Base-by-base conservation (phyloP, 192 early-diverging fungal genomes). In the Coemansia sp. region DNA sequence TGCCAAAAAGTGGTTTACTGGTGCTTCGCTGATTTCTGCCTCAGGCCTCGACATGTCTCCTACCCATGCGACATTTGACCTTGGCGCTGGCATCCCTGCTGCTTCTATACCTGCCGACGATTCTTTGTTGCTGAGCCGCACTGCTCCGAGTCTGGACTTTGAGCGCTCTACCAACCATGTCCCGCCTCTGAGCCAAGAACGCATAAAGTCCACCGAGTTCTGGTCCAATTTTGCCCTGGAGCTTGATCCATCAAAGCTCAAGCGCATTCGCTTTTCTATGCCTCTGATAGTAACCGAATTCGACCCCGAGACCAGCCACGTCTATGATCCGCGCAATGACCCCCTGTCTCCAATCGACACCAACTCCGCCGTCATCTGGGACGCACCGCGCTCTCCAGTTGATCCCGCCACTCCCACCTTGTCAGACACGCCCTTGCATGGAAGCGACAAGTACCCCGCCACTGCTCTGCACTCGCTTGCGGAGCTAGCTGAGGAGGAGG, bases 241-340 rank as follows among this genome's bases (percentile, higher is more conserved):
- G 58, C 55, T 79, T 17, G 66, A 79, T 32, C 70, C 77, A 1
- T 65, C 62, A 18, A 60, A 57, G 22, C 63, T 79, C 19, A 68
- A 62, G 31, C 65, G 77, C 22, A 72, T 73, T 18, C 77, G 77
- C 41, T 79, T 79, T 37, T 79, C 77, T 3, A 69, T 79, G 65
- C 77, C 77, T n/a, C 62, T 72, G n/a, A 79, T 70, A 37, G 66
- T 79, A 26, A 79, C 77, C 23, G 77, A 79, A 45, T 79, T 73
- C 45, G 65, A 65, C 47, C 65, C 69, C 4, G 65, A 72, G 4
- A 63, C 51, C 9, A 60, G 58, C 39, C 60, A 62, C 8, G 53
- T 63, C 11, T 78, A 56, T 22, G 60, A 60, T 31, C 39, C 66
- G 1, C 31, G 41, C 17, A 41, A 41, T 21, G 31, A 32, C 26